phyloP scores from a whole-genome alignment of 768 basidiomycete genomes.

The Cubamyces sp. region DNA sequence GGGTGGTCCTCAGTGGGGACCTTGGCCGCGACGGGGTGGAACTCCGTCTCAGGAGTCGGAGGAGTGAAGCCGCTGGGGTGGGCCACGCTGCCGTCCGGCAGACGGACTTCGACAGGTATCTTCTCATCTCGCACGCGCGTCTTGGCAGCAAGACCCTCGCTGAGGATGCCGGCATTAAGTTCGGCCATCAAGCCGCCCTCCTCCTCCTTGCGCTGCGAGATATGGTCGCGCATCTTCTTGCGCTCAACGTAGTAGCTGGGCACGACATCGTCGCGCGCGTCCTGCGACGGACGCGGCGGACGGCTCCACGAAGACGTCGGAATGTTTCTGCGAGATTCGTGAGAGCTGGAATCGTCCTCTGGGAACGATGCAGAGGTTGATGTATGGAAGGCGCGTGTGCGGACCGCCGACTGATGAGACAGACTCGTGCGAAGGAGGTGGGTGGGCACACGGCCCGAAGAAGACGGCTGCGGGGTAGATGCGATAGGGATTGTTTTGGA shows the following conservation, averaged over 20 bases:
- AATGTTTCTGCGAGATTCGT: conserved; percentile 26
- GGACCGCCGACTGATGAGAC: background rate
- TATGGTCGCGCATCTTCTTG: conserved; percentile 31
- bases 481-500: no score
- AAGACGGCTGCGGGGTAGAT: background rate
- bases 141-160: conserved; percentile 34
- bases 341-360: conserved; percentile 18
- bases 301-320: conserved; percentile 31
- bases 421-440: conserved; percentile 15
- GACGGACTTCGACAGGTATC: conserved; percentile 46
- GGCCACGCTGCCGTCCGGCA: conserved; percentile 42
- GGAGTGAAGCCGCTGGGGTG: conserved; percentile 50
- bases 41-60: conserved; percentile 44
- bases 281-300: conserved; percentile 33
- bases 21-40: conserved; percentile 35
- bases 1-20: conserved; percentile 27
- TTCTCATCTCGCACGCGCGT: conserved; percentile 38
- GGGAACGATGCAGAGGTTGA: conserved; percentile 1
- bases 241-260: conserved; percentile 36
- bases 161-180: conserved; percentile 35
- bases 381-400: conserved; percentile 26
- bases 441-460: background rate
- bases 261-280: conserved; percentile 34
- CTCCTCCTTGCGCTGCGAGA: conserved; percentile 35
- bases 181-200: conserved; percentile 35